Evolutionary conservation across 768 basidiomycete genomes (phyloP).

Genomic region (Coprinopsis cinerea): DNA sequence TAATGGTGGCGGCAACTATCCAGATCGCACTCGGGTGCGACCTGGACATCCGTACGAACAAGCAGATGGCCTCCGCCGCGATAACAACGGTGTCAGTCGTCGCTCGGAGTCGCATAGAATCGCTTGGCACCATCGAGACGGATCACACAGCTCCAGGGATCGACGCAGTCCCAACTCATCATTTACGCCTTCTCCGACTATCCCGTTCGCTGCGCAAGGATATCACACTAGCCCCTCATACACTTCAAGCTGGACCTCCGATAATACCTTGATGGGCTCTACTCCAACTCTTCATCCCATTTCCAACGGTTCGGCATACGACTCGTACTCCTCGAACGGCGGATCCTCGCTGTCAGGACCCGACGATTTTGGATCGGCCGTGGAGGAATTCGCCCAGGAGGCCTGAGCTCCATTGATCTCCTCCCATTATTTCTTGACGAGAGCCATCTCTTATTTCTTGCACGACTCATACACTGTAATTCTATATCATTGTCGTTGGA

Average conservation of each 20-base stretch:
- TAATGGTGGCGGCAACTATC: constrained; percentile 15
- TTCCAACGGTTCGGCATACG: constrained; percentile 19
- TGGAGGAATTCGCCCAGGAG: constrained; percentile 36
- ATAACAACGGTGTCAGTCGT: constrained; percentile 24
- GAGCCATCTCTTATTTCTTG: not conserved
- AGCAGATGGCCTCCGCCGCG: constrained; percentile 22
- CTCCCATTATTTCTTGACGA: too few relatives aligned
- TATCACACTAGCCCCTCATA: constrained; percentile 32
- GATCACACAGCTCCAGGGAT: constrained; percentile 26
- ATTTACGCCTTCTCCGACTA: constrained; percentile 30
- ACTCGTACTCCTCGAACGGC: constrained; percentile 29
- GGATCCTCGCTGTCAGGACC: constrained; percentile 34
- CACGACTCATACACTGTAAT: not conserved
- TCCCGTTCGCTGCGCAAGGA: constrained; percentile 32
- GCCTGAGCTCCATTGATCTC: constrained; percentile 18
- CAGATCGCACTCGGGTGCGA: constrained; percentile 33
- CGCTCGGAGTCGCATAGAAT: constrained; percentile 24
- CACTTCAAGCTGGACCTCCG: constrained; percentile 34
- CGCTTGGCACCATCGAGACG: constrained; percentile 30
- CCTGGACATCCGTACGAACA: constrained; percentile 33
- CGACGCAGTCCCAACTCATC: constrained; percentile 26
- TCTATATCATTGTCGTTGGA: not conserved
- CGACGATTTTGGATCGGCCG: constrained; percentile 34
- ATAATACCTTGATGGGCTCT: constrained; percentile 23
- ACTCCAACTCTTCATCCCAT: constrained; percentile 33